A percentile compares a stretch with the other conserved stretches of the same genome.
Conservation (phyloP, 345 rosid genomes). For the Acer negundo region DNA sequence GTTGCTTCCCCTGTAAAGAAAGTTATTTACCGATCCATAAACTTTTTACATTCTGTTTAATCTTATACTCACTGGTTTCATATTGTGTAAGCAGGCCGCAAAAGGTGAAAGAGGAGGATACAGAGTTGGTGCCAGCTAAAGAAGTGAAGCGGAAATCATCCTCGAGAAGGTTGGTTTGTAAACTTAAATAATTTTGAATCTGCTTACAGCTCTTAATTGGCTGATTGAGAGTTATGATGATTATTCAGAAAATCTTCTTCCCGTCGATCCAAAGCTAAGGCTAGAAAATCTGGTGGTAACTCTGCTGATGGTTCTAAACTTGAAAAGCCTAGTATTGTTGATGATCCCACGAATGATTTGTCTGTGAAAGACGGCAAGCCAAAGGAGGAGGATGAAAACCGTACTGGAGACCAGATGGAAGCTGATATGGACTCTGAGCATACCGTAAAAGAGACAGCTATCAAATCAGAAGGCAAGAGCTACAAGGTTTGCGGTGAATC, state of each 20-base stretch:
- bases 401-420: background rate
- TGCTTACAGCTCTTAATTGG: background rate
- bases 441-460: background rate
- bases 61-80: conserved; percentile 16
- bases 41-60: background rate
- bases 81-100: conserved; percentile 34
- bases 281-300: conserved; percentile 13
- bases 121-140: conserved; percentile 20
- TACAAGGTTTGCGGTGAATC: background rate
- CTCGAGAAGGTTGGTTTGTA: conserved; percentile 32
- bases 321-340: background rate
- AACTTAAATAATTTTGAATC: conserved; percentile 1
- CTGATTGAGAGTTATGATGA: background rate
- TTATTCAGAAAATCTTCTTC: conserved; percentile 22
- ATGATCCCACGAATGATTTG: conserved; percentile 3
- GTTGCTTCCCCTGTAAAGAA: background rate
- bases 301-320: background rate
- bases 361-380: background rate
- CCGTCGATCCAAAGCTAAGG: conserved; percentile 18
- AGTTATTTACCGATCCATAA: background rate
- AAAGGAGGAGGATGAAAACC: conserved; percentile 9
- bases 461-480: background rate
- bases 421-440: conserved; percentile 5
- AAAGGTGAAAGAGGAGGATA: conserved; percentile 25
- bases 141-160: conserved; percentile 23